phyloP scores from a whole-genome alignment of 2,329 filamentous ascomycete species.

The Diaporthe citri region DNA sequence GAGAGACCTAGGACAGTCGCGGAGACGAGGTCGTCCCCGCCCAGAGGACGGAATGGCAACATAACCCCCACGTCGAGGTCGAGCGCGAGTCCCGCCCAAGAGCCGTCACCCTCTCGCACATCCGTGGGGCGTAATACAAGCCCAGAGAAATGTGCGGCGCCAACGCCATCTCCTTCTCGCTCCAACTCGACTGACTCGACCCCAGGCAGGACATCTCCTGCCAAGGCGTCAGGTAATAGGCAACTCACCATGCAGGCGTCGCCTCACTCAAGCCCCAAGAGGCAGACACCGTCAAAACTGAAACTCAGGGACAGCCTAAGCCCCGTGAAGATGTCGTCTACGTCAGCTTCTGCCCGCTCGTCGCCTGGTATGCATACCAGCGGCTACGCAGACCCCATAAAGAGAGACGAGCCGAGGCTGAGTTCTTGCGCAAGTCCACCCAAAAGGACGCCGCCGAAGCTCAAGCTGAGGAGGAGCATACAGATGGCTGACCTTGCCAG shows the following conservation, averaged over 20 bases:
- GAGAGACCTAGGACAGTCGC: slow-evolving; percentile 19
- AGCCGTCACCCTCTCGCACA: not conserved
- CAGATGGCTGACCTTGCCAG: not conserved
- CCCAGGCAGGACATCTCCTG: not conserved
- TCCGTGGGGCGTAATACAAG: not conserved
- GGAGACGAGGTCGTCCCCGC: slow-evolving; percentile 3
- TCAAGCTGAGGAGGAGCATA: slow-evolving; percentile 35
- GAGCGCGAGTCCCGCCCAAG: not conserved
- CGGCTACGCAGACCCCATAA: not conserved
- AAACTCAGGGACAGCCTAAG: slow-evolving; percentile 20
- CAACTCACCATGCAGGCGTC: not conserved
- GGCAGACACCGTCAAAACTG: slow-evolving; percentile 7
- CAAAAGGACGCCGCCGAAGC: slow-evolving; percentile 30
- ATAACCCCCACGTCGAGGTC: not conserved
- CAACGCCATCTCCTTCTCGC: slow-evolving; percentile 12
- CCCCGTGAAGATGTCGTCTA: not conserved
- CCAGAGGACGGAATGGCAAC: not conserved
- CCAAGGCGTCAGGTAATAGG: not conserved
- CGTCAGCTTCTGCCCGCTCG: not conserved
- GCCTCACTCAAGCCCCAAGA: slow-evolving; percentile 3
- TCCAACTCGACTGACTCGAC: not conserved
- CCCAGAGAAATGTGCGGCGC: not conserved
- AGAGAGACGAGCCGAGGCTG: not conserved
- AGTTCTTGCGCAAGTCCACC: slow-evolving; percentile 15
- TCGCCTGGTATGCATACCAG: not conserved